Percentiles rank a stretch among this genome's conserved stretches.
phyloP scores from a whole-genome alignment of 306 rosid genomes.

The Cucurbita argyrosperma region DNA sequence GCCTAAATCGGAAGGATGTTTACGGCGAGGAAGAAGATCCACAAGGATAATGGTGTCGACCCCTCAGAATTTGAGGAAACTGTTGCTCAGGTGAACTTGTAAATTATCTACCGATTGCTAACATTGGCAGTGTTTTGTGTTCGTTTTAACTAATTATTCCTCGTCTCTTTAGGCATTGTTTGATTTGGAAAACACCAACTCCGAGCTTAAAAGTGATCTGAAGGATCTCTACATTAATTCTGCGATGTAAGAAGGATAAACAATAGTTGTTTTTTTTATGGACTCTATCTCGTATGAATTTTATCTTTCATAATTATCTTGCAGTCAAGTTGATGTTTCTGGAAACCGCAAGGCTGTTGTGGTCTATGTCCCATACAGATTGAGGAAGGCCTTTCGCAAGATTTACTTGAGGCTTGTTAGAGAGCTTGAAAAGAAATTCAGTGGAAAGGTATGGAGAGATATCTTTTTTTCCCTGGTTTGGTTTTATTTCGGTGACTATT shows the following conservation, averaged over 20 bases:
- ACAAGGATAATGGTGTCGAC: conserved; percentile 34
- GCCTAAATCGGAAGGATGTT: neutral
- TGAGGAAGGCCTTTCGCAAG: conserved; percentile 71
- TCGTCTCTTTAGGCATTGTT: conserved; percentile 38
- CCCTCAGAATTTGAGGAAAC: conserved; percentile 49
- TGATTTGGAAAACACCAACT: conserved; percentile 65
- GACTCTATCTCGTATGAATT: neutral
- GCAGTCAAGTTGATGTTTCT: conserved; percentile 63
- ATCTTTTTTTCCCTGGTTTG: neutral
- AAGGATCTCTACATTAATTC: conserved; percentile 82
- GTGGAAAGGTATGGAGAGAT: conserved; percentile 51
- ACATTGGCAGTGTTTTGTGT: neutral
- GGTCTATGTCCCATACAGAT: conserved; percentile 54
- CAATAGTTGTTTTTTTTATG: neutral
- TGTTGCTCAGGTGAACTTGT: conserved; percentile 49
- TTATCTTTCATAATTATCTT: neutral
- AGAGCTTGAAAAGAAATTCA: conserved; percentile 87
- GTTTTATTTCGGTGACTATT: neutral
- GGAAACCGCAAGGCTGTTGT: conserved; percentile 76
- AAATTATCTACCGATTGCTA: neutral
- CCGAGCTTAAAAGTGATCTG: conserved; percentile 79
- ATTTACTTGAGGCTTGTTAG: conserved; percentile 69
- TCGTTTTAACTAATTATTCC: neutral
- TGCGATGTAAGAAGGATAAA: conserved; percentile 40
- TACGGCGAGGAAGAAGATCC: conserved; percentile 15